phyloP scores from a whole-genome alignment of 768 basidiomycete genomes.

The Mycena metata region DNA sequence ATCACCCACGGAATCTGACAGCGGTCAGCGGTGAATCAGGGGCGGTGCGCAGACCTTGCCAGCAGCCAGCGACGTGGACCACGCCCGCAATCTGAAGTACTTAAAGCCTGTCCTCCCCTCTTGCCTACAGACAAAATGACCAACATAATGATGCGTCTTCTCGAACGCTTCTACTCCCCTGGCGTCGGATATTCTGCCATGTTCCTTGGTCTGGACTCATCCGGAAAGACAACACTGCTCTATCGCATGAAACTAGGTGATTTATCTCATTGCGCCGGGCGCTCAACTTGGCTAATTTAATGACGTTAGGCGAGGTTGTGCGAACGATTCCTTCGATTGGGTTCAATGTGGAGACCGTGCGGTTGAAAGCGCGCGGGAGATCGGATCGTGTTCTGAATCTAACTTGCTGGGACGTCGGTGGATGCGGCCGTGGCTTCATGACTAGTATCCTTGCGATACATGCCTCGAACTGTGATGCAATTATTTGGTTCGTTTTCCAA shows the following conservation, averaged over 20 bases:
- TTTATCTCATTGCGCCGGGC: background rate
- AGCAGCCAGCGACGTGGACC: constrained; percentile 14
- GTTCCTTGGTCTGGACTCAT: constrained; percentile 53
- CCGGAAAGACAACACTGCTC: constrained; percentile 65
- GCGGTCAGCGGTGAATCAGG: no score
- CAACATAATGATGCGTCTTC: constrained; percentile 43
- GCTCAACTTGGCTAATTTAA: background rate
- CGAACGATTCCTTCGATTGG: constrained; percentile 59
- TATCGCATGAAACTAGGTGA: constrained; percentile 56
- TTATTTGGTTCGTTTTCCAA: constrained; percentile 69
- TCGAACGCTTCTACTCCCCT: constrained; percentile 47
- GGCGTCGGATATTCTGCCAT: constrained; percentile 37
- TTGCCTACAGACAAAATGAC: background rate
- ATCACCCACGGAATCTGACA: no score
- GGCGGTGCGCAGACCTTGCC: background rate
- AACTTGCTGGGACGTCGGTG: constrained; percentile 76
- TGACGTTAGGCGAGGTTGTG: constrained; percentile 52
- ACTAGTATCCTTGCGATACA: constrained; percentile 46
- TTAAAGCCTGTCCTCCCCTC: constrained; percentile 2
- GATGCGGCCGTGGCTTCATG: constrained; percentile 59
- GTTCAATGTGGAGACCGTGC: constrained; percentile 74
- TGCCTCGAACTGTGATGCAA: constrained; percentile 56
- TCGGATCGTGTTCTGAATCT: constrained; percentile 56
- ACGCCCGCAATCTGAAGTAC: background rate
- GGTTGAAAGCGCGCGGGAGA: constrained; percentile 42